Evolutionary conservation across 768 basidiomycete genomes (phyloP).

Genomic region (Mycena polygramma): DNA sequence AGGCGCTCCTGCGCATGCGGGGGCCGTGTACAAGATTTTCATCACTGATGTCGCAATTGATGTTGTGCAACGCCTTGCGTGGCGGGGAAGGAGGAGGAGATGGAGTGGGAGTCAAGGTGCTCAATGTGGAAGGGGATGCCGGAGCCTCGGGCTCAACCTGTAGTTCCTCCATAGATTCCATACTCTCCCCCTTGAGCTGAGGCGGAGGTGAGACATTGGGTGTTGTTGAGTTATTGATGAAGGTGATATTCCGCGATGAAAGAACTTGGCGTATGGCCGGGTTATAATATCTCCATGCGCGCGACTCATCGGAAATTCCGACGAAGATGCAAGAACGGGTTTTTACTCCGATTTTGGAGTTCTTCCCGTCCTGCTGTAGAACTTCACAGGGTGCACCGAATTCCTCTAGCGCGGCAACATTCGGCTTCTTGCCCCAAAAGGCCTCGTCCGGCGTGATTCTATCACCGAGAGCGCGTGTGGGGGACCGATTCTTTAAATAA

Average conservation of each 20-base stretch:
- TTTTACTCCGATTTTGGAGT: too few relatives aligned
- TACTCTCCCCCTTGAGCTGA: neutral
- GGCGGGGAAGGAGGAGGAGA: neutral
- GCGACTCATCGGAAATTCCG: too few relatives aligned
- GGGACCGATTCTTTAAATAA: constrained; percentile 43
- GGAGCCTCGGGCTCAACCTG: constrained; percentile 16
- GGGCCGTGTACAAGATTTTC: constrained; percentile 13
- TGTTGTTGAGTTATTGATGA: neutral
- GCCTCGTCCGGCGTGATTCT: constrained; percentile 34
- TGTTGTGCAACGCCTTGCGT: constrained; percentile 8
- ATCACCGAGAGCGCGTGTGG: constrained; percentile 21
- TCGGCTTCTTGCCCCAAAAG: constrained; percentile 34
- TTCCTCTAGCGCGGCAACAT: constrained; percentile 26
- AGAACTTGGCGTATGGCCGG: constrained; percentile 25
- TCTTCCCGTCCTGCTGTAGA: too few relatives aligned
- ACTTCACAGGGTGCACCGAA: too few relatives aligned
- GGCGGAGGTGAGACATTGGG: constrained; percentile 9
- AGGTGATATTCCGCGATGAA: constrained; percentile 39
- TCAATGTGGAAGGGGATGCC: neutral
- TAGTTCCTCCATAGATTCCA: neutral
- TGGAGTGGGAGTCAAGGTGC: constrained; percentile 1
- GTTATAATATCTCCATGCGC: too few relatives aligned
- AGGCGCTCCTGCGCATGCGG: constrained; percentile 3
- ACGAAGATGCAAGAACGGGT: too few relatives aligned
- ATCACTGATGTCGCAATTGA: constrained; percentile 12